Conservation (phyloP, 2,329 filamentous ascomycete species). For the Immersiporthe knoxdaviesiana region DNA sequence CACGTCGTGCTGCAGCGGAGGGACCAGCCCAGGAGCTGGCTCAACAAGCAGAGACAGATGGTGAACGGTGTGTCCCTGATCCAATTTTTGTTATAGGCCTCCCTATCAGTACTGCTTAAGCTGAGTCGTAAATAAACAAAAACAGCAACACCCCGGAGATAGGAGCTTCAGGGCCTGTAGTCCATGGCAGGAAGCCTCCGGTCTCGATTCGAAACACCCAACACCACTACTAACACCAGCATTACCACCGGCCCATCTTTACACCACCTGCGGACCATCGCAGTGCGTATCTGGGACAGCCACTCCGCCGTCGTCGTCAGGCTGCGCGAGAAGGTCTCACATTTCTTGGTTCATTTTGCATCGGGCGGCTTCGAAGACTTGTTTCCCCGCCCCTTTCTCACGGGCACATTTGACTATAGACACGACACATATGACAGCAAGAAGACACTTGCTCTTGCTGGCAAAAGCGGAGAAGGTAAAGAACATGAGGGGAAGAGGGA, state of each 20-base stretch:
- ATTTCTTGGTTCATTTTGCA: constrained; percentile 8
- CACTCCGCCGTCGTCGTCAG: neutral
- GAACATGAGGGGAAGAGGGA: too few relatives aligned
- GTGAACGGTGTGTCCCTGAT: constrained; percentile 56
- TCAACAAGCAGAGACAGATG: constrained; percentile 79
- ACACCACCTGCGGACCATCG: constrained; percentile 3
- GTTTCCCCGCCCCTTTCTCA: constrained; percentile 13
- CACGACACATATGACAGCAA: constrained; percentile 9
- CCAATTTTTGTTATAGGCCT: too few relatives aligned
- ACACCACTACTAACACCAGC: neutral
- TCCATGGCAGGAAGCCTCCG: constrained; percentile 23
- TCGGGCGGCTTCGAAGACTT: constrained; percentile 12
- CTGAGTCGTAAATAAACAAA: constrained; percentile 2
- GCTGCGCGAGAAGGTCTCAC: constrained; percentile 8
- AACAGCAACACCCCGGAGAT: constrained; percentile 51
- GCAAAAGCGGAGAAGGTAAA: constrained; percentile 6
- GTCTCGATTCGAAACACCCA: constrained; percentile 8
- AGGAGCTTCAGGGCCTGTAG: constrained; percentile 42
- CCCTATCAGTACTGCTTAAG: neutral
- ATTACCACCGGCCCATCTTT: neutral
- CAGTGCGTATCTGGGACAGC: constrained; percentile 13
- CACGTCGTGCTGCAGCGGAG: constrained; percentile 77
- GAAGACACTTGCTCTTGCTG: constrained; percentile 20
- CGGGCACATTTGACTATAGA: constrained; percentile 13
- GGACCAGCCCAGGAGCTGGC: constrained; percentile 78